These are phyloP conservation scores for Naganishia vishniacii DNA, from an alignment of 768 basidiomycete species.

Conservation along the genomic window DNA sequence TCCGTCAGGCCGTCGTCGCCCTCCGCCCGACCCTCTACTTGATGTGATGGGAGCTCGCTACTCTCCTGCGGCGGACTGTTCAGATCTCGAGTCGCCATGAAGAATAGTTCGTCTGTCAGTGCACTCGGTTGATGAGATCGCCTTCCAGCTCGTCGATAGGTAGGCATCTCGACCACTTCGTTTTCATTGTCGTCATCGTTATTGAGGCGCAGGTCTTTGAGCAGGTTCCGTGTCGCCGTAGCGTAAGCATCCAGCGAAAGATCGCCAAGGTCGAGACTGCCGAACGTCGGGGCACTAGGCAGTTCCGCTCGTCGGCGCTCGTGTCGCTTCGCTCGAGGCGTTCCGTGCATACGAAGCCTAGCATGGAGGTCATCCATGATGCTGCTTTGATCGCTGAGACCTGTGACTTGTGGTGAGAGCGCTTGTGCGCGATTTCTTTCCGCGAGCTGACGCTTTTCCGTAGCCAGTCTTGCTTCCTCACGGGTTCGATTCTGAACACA, in stretches of 20 bases:
- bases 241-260: constrained; percentile 19
- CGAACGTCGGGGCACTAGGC: constrained; percentile 18
- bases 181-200: not conserved
- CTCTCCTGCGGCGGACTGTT: not conserved
- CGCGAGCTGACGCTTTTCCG: constrained; percentile 64
- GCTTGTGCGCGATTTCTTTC: constrained; percentile 33
- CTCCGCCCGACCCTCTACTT: not conserved
- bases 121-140: constrained; percentile 1
- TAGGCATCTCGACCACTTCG: not conserved
- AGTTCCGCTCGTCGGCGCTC: constrained; percentile 34
- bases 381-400: constrained; percentile 33
- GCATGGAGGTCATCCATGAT: constrained; percentile 45
- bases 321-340: constrained; percentile 40
- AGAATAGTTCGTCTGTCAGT: constrained; percentile 17
- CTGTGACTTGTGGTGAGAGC: constrained; percentile 45
- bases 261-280: constrained; percentile 11
- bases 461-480: constrained; percentile 64
- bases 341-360: constrained; percentile 45
- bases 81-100: constrained; percentile 12
- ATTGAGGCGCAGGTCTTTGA: constrained; percentile 1
- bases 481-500: constrained; percentile 69
- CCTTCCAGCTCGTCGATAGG: constrained; percentile 13
- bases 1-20: not conserved
- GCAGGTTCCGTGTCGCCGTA: constrained; percentile 2
- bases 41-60: not conserved